Base-by-base conservation (phyloP, 768 basidiomycete genomes). In the Amanita molliuscula region DNA sequence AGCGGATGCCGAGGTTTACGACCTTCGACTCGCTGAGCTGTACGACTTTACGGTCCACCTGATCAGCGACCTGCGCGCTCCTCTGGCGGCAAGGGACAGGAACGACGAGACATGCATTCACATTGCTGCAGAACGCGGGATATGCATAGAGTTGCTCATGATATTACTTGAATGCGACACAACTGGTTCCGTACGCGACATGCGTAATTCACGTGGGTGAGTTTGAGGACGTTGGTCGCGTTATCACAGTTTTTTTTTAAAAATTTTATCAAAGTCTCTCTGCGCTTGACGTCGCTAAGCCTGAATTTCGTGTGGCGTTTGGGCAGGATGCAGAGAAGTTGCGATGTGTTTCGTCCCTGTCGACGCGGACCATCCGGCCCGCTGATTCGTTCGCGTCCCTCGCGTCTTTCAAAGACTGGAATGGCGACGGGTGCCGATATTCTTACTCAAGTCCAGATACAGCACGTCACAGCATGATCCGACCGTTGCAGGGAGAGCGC, bases 21-120 rank as follows among this genome's bases (percentile, higher is more conserved):
- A 70, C 31, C 61, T 65, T 23, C 58, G 65, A 48, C 59, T 67
- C 18, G 59, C 70, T 29, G 47, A 38, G 23, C 56, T 84, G 59
- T 77, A 77, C 55, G 67, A 72, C 55, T 82, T 87, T 62, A 67
- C 77, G 61, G 62, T 76, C 55, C 85, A 88, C 62, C 75, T 88
- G 50, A 73, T 88, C 33, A 69, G 71, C 50, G 81, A 86, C 59
- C 77, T 88, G 26, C 78, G 76, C 26, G 81, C 82, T 5, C 85
- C 87, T 0, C 61, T 89, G 36, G 71, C 77, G 25, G 82, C 86
- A 16, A 66, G 71, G 41, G 84, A 88, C 62, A 75, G 67, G 54
- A 64, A 81, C 47, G 78, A 79, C 55, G 85, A 89, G 59, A 88
- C 87, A 3, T 87, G 84, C 68, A 71, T 89, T 44, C 87, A 89